Base-by-base conservation (phyloP, 495 filamentous ascomycete species). In the Trichocladium uniseriatum region DNA sequence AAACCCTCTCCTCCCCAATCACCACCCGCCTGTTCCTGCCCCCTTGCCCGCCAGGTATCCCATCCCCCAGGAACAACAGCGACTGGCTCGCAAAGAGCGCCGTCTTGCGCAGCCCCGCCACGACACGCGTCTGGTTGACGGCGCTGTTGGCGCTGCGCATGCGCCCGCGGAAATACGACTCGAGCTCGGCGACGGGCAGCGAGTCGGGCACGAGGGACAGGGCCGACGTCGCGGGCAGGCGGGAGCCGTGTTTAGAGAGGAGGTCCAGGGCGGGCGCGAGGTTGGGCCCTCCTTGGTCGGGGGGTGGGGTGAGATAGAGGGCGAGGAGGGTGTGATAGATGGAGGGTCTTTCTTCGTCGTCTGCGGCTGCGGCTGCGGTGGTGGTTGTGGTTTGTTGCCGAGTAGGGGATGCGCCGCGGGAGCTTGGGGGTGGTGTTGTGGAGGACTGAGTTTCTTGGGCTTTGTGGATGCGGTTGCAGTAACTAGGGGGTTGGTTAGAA, bases 321-420 rank as follows among this genome's bases (percentile, higher is more conserved):
- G 87, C 86, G 10, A 99, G 75, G 14, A 98, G 79, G 11, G 82
- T 92, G 58, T 94, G 80, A 64, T 95, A 95, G 58, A 97, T 94
- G 34, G 87, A 85, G 10, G 80, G 76, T 40, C 78, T 64, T 15
- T 73, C 64, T 29, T 81, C 74, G 46, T 27, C 24, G 3, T 27
- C 24, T 27, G 82, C 79, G 29, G 70, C 28, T 4, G 31, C 31
- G 31, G 31, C 5, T 2, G 11, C 11, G 10, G 7, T 14, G 7
- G 31, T 10, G 31, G 31, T 32, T 4, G 10, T 10, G 31, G 13
- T 32, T 32, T 83, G 77, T 9, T n/a, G 31, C 9, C 5, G 31
- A 32, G 10, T 32, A 6, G 31, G 31, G 31, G 31, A 32, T 10
- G 5, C 13, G 31, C 5, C 11, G 31, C 31, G 31, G 10, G 7